Conservation (phyloP, 352 stramenopile species). For the Thraustochytrium striatum region DNA sequence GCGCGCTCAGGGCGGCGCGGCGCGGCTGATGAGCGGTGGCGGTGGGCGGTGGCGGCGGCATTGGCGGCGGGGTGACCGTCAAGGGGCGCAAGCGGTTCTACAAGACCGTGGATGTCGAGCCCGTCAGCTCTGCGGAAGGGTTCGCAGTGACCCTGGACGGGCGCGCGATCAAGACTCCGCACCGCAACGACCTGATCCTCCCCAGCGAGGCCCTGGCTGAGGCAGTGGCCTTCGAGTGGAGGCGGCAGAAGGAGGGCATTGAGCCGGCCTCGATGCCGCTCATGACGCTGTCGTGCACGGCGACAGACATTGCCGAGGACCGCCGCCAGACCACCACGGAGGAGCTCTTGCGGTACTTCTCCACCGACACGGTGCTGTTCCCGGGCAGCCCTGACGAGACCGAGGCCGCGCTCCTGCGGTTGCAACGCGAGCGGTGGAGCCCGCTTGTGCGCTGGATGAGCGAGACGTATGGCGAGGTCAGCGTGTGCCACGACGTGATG, state of each 20-base stretch:
- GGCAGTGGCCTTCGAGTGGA: constrained; percentile 32
- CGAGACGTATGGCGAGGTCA: constrained; percentile 37
- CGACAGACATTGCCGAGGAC: constrained; percentile 60
- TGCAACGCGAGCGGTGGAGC: constrained; percentile 52
- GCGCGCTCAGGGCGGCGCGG: neutral
- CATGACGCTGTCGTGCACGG: constrained; percentile 74
- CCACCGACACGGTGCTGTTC: constrained; percentile 44
- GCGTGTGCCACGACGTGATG: constrained; percentile 6
- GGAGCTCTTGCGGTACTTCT: constrained; percentile 46
- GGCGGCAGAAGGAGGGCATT: constrained; percentile 55
- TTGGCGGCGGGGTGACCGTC: neutral
- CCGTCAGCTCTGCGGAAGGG: neutral
- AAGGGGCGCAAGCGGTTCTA: constrained; percentile 27
- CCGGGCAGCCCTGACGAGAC: constrained; percentile 27
- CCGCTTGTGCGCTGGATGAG: constrained; percentile 57
- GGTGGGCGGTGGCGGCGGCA: neutral
- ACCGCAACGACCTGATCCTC: neutral
- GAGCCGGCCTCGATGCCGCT: constrained; percentile 74
- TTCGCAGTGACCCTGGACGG: constrained; percentile 35
- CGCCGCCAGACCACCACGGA: neutral
- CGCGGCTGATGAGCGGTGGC: neutral
- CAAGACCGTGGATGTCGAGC: neutral
- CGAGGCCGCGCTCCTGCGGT: neutral
- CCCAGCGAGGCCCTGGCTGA: constrained; percentile 22
- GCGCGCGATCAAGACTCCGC: constrained; percentile 1